These are phyloP conservation scores for Melastoma malabathricum DNA, from an alignment of 345 rosid species.

Conservation along the genomic window DNA sequence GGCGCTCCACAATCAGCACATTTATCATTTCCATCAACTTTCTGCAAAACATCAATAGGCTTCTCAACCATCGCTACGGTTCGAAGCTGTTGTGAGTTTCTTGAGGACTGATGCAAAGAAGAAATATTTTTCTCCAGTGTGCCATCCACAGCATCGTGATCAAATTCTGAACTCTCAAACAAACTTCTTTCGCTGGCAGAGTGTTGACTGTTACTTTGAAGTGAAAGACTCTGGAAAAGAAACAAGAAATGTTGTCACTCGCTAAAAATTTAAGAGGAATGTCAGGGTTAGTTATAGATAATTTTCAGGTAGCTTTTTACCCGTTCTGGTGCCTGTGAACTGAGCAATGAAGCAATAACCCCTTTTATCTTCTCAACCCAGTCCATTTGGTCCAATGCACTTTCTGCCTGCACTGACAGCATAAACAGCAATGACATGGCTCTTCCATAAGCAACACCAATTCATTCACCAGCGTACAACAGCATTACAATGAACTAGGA, in stretches of 20 bases:
- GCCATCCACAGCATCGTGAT: slow-evolving; percentile 63
- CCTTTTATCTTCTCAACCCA: slow-evolving; percentile 99
- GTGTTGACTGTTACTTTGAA: slow-evolving; percentile 76
- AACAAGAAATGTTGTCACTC: too few species aligned
- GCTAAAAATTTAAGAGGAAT: slow-evolving; percentile 1
- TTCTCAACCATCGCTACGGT: slow-evolving; percentile 55
- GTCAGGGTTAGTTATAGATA: not conserved
- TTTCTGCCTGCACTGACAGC: slow-evolving; percentile 98
- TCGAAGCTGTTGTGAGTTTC: slow-evolving; percentile 61
- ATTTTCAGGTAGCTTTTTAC: slow-evolving; percentile 23
- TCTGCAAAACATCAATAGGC: slow-evolving; percentile 67
- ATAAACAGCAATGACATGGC: slow-evolving; percentile 28
- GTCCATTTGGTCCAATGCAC: slow-evolving; percentile 93
- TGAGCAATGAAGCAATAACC: slow-evolving; percentile 94
- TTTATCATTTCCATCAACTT: slow-evolving; percentile 83
- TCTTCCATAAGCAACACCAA: slow-evolving; percentile 6
- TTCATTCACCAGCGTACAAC: not conserved
- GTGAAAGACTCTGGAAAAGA: slow-evolving; percentile 46
- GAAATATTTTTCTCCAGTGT: slow-evolving; percentile 52
- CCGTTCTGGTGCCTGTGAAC: slow-evolving; percentile 90
- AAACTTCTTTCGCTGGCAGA: slow-evolving; percentile 98
- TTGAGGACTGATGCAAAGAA: slow-evolving; percentile 33
- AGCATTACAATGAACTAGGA: not conserved
- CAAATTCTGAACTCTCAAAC: slow-evolving; percentile 87
- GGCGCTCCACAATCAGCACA: slow-evolving; percentile 99